phyloP scores from a whole-genome alignment of 805 yeast genomes.

The Hanseniaspora hatyaiensis region DNA sequence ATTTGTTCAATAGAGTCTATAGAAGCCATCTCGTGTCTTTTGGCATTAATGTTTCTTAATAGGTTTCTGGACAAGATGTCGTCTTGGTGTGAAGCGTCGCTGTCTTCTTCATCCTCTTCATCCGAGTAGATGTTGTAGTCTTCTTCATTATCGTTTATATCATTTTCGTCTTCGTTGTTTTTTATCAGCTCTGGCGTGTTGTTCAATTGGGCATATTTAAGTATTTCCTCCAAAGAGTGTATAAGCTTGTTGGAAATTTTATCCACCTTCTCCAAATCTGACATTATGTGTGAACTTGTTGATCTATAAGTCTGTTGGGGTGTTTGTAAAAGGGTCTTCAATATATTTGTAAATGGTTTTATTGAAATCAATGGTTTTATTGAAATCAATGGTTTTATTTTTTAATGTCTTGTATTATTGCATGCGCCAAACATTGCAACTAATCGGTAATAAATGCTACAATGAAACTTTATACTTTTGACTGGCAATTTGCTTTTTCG shows the following conservation, averaged over 20 bases:
- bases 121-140: neutral
- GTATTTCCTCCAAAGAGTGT: slow-evolving; percentile 9
- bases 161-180: neutral
- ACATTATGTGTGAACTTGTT: neutral
- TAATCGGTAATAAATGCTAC: too few relatives aligned
- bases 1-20: slow-evolving; percentile 25
- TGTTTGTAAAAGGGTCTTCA: neutral
- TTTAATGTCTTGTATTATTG: too few relatives aligned
- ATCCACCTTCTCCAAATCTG: slow-evolving; percentile 7
- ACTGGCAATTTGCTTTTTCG: too few relatives aligned
- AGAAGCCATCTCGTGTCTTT: slow-evolving; percentile 17
- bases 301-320: neutral
- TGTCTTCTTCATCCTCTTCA: slow-evolving; percentile 3
- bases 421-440: too few relatives aligned
- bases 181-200: slow-evolving; percentile 12
- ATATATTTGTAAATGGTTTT: too few relatives aligned
- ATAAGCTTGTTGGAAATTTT: slow-evolving; percentile 9
- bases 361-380: too few relatives aligned
- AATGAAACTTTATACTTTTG: too few relatives aligned
- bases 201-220: slow-evolving; percentile 13
- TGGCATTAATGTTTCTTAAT: slow-evolving; percentile 15
- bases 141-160: neutral
- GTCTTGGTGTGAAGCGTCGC: neutral
- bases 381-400: too few relatives aligned
- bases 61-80: slow-evolving; percentile 12